Percentiles rank a stretch among this genome's conserved stretches.
These are phyloP conservation scores for Trichoderma sp. DNA, from an alignment of 2,329 filamentous ascomycete genomes.

Conservation along the genomic window DNA sequence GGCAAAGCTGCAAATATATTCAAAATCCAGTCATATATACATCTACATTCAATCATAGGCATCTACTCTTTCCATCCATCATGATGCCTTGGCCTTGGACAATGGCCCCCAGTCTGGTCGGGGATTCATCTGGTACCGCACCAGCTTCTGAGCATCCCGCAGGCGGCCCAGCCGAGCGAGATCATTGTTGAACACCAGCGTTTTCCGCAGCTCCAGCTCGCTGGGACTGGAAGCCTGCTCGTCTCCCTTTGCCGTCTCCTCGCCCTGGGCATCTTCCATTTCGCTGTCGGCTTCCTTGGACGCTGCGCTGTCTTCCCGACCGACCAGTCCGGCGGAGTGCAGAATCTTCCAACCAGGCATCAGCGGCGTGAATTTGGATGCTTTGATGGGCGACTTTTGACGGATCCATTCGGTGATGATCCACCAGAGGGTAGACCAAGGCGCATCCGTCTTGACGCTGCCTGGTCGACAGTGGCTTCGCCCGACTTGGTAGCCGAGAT, in stretches of 20 bases:
- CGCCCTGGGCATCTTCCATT: slow-evolving; percentile 39
- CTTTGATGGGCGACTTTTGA: slow-evolving; percentile 77
- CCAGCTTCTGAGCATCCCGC: slow-evolving; percentile 65
- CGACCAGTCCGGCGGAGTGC: slow-evolving; percentile 42
- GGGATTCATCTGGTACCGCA: slow-evolving; percentile 89
- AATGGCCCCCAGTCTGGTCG: slow-evolving; percentile 93
- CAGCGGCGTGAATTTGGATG: slow-evolving; percentile 67
- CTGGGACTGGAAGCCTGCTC: slow-evolving; percentile 28
- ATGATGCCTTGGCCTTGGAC: slow-evolving; percentile 59
- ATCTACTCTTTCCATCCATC: slow-evolving; percentile 46
- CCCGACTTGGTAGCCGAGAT: slow-evolving; percentile 79
- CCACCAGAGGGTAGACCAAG: slow-evolving; percentile 88
- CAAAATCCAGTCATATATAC: not conserved
- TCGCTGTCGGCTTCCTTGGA: slow-evolving; percentile 35
- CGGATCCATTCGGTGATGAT: slow-evolving; percentile 89
- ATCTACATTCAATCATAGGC: not conserved
- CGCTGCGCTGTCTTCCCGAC: slow-evolving; percentile 34
- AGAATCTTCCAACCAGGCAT: slow-evolving; percentile 73
- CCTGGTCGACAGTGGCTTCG: slow-evolving; percentile 88
- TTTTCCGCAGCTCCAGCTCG: slow-evolving; percentile 55
- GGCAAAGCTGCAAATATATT: not conserved
- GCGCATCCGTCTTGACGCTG: slow-evolving; percentile 90
- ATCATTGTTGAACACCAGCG: slow-evolving; percentile 71
- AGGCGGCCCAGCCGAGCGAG: slow-evolving; percentile 76
- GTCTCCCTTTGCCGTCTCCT: slow-evolving; percentile 30